Evolutionary conservation across 768 basidiomycete genomes (phyloP).

Genomic region (Trametes maxima): DNA sequence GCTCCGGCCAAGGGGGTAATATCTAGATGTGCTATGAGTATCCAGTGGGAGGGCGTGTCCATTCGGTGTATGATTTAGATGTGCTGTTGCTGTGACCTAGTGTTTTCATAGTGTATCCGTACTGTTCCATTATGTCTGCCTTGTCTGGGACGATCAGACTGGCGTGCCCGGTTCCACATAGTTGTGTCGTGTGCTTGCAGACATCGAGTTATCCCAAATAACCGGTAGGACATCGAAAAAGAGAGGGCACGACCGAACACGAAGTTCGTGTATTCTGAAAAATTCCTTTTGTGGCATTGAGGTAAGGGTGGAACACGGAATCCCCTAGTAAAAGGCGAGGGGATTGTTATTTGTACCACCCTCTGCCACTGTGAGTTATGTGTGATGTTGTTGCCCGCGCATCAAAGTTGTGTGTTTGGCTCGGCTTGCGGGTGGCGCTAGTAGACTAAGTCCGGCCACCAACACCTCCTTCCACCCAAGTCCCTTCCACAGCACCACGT

Average conservation of each 20-base stretch:
- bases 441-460: no score
- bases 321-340: conserved; percentile 32
- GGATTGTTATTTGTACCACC: conserved; percentile 25
- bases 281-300: conserved; percentile 23
- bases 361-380: conserved; percentile 8
- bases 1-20: no score
- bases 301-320: conserved; percentile 25
- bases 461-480: neutral
- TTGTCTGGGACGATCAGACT: no score
- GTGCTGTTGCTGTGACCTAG: no score
- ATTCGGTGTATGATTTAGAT: no score
- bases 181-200: no score
- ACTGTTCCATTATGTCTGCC: no score
- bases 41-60: no score
- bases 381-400: neutral
- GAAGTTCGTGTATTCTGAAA: conserved; percentile 19
- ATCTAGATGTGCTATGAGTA: no score
- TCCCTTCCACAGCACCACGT: neutral
- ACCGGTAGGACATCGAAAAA: neutral
- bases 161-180: no score
- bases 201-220: no score
- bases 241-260: neutral
- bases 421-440: conserved; percentile 7
- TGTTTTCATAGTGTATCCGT: no score
- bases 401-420: conserved; percentile 15